phyloP scores from a whole-genome alignment of 2,329 filamentous ascomycete species.

The Aureobasidium musti region DNA sequence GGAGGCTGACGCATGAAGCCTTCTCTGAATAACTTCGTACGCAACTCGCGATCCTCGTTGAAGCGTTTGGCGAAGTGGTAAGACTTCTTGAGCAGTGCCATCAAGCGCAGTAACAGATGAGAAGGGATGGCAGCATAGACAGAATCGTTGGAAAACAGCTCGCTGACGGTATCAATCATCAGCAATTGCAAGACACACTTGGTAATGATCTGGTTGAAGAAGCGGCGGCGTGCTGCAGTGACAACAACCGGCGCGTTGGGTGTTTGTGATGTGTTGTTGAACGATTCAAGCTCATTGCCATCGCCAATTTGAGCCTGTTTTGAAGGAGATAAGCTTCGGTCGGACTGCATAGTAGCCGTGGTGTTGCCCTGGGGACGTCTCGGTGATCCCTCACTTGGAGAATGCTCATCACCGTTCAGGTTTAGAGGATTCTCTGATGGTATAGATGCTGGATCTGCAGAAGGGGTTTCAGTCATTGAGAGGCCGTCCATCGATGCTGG shows the following conservation, averaged over 20 bases:
- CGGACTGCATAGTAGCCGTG: constrained; percentile 25
- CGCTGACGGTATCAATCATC: constrained; percentile 99
- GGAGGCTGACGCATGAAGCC: constrained; percentile 99
- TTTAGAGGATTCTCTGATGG: constrained; percentile 48
- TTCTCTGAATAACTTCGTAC: constrained; percentile 92
- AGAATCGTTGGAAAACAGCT: constrained; percentile 95
- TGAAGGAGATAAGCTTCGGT: constrained; percentile 11
- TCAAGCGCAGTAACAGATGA: constrained; percentile 81
- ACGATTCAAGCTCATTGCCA: constrained; percentile 70
- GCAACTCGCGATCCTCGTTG: constrained; percentile 94
- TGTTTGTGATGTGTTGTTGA: constrained; percentile 79
- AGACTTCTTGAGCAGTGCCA: constrained; percentile 91
- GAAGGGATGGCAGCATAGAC: constrained; percentile 95
- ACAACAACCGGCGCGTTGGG: constrained; percentile 90
- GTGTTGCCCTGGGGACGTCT: constrained; percentile 21
- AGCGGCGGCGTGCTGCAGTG: constrained; percentile 85
- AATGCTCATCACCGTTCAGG: constrained; percentile 42
- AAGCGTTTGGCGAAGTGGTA: constrained; percentile 97
- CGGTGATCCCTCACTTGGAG: constrained; percentile 4
- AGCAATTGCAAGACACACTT: constrained; percentile 95
- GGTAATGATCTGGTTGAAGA: constrained; percentile 99
- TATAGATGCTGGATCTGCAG: constrained; percentile 38
- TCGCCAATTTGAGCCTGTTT: constrained; percentile 34
- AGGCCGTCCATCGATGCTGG: constrained; percentile 46
- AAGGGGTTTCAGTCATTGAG: constrained; percentile 46